phyloP scores from a whole-genome alignment of 257 asterid species.

The Nicotiana otophora region DNA sequence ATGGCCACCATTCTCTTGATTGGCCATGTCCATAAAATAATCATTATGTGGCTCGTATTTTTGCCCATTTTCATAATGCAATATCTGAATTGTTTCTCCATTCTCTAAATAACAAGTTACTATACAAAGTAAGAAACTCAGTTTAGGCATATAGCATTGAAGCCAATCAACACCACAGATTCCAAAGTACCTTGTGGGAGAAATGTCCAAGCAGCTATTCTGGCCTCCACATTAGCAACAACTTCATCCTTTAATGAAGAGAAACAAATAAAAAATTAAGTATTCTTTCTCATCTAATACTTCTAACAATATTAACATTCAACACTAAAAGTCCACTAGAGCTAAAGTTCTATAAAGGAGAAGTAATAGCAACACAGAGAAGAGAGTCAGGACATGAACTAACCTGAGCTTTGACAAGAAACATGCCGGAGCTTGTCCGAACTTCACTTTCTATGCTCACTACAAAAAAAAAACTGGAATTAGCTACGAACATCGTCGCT shows the following conservation, averaged over 20 bases:
- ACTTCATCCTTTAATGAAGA: conserved; percentile 53
- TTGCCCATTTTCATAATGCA: conserved; percentile 80
- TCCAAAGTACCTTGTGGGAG: conserved; percentile 63
- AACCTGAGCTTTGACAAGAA: conserved; percentile 62
- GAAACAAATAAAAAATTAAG: background rate
- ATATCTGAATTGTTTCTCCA: conserved; percentile 80
- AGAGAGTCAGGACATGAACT: conserved; percentile 7
- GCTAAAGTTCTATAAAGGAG: background rate
- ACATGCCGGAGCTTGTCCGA: conserved; percentile 92
- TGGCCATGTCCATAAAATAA: conserved; percentile 62
- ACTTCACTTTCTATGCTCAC: conserved; percentile 80
- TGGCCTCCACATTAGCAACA: conserved; percentile 52
- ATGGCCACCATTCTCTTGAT: conserved; percentile 79
- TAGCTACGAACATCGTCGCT: no score
- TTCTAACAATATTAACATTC: background rate
- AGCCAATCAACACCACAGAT: background rate
- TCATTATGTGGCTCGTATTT: conserved; percentile 90
- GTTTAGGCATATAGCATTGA: background rate
- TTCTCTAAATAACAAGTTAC: conserved; percentile 40
- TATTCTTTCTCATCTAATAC: background rate
- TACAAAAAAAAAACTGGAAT: no score
- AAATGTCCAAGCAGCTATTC: conserved; percentile 92
- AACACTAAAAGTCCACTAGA: background rate
- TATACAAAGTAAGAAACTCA: background rate
- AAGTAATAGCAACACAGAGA: background rate